phyloP scores from a whole-genome alignment of 169 alveolate genomes.

The Babesia ovata region DNA sequence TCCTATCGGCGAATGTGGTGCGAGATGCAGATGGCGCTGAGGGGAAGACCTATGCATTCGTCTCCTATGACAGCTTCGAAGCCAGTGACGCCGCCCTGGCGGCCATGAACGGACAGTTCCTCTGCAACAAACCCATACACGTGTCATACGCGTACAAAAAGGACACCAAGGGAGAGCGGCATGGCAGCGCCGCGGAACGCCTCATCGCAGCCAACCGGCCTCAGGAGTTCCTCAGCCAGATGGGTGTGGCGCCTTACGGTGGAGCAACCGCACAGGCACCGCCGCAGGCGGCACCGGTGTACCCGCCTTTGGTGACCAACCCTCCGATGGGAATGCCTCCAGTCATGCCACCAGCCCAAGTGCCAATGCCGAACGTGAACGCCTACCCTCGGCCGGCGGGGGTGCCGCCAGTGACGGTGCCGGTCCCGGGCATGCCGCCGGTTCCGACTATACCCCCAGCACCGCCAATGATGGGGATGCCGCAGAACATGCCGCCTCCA shows the following conservation, averaged over 20 bases:
- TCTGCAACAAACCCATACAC: slow-evolving; percentile 94
- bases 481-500: slow-evolving; percentile 69
- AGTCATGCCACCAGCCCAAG: slow-evolving; percentile 52
- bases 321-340: slow-evolving; percentile 70
- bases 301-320: slow-evolving; percentile 20
- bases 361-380: slow-evolving; percentile 29
- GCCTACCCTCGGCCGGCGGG: slow-evolving; percentile 40
- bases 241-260: slow-evolving; percentile 60
- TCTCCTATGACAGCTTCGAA: slow-evolving; percentile 96
- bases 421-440: slow-evolving; percentile 36
- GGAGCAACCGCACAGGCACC: slow-evolving; percentile 16
- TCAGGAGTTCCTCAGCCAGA: slow-evolving; percentile 54
- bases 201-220: slow-evolving; percentile 87
- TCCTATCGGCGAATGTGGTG: slow-evolving; percentile 83
- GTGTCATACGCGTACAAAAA: slow-evolving; percentile 98
- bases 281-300: slow-evolving; percentile 9
- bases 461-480: slow-evolving; percentile 37
- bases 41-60: slow-evolving; percentile 95
- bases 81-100: slow-evolving; percentile 97
- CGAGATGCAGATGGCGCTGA: slow-evolving; percentile 91
- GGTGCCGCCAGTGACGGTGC: slow-evolving; percentile 29
- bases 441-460: slow-evolving; percentile 37
- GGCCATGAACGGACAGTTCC: slow-evolving; percentile 94
- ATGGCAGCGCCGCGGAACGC: slow-evolving; percentile 90
- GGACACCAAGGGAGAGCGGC: slow-evolving; percentile 92